Conservation (phyloP, 495 filamentous ascomycete species). For the Penicillium malachiteum region DNA sequence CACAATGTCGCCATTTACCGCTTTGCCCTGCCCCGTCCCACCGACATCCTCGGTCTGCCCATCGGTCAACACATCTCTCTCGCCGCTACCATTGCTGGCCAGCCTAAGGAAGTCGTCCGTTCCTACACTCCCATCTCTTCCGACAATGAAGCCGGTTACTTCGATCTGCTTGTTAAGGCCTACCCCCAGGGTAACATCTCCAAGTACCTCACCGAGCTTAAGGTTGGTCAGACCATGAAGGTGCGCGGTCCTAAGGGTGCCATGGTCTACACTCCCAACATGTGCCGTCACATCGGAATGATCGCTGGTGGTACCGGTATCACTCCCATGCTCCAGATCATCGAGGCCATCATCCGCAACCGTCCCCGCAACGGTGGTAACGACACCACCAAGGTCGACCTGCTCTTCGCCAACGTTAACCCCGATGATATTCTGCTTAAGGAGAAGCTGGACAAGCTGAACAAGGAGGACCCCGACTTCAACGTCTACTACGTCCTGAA, state of each 20-base stretch:
- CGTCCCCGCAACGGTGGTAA: slow-evolving; percentile 64
- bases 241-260: slow-evolving; percentile 92
- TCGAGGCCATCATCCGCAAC: slow-evolving; percentile 84
- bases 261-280: slow-evolving; percentile 93
- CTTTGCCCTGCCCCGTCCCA: slow-evolving; percentile 74
- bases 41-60: slow-evolving; percentile 86
- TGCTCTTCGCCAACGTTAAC: slow-evolving; percentile 97
- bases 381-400: slow-evolving; percentile 83
- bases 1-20: slow-evolving; percentile 99
- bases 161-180: slow-evolving; percentile 96
- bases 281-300: slow-evolving; percentile 95
- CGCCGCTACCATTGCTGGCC: slow-evolving; percentile 72
- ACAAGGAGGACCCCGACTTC: slow-evolving; percentile 73
- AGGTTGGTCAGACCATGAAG: slow-evolving; percentile 82
- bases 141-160: slow-evolving; percentile 88
- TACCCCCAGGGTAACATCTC: slow-evolving; percentile 97
- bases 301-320: slow-evolving; percentile 97
- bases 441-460: slow-evolving; percentile 82
- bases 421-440: slow-evolving; percentile 87
- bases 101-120: slow-evolving; percentile 84
- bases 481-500: slow-evolving; percentile 92
- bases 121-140: slow-evolving; percentile 96
- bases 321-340: slow-evolving; percentile 95
- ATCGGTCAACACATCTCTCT: slow-evolving; percentile 99
- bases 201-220: slow-evolving; percentile 78